Conservation (phyloP, 2,329 filamentous ascomycete species). For the Colletotrichum sp. region DNA sequence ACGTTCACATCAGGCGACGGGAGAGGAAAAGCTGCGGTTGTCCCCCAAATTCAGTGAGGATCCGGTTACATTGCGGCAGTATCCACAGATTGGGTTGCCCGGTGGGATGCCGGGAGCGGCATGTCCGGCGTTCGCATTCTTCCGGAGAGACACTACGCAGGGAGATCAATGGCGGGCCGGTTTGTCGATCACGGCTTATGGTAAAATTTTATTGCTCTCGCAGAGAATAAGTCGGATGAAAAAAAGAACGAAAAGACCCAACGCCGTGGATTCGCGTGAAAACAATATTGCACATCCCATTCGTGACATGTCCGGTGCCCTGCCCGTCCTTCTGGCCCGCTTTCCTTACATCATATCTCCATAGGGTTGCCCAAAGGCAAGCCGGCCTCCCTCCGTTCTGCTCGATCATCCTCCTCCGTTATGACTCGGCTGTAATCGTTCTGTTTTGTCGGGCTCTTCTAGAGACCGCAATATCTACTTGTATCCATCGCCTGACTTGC, state of each 20-base stretch:
- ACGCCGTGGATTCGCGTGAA: conserved; percentile 13
- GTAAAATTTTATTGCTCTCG: neutral
- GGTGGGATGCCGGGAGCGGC: neutral
- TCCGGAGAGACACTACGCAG: neutral
- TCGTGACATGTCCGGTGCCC: conserved; percentile 10
- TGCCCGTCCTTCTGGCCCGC: neutral
- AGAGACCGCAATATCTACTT: neutral
- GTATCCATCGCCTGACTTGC: neutral
- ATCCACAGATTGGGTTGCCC: neutral
- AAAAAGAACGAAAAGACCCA: neutral
- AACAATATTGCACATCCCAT: conserved; percentile 1
- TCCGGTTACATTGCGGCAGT: neutral
- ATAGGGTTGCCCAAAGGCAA: neutral
- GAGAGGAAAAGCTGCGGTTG: neutral
- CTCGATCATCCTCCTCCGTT: too few species aligned
- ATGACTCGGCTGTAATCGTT: neutral
- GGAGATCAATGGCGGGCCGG: neutral
- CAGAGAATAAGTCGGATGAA: neutral
- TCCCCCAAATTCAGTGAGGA: neutral
- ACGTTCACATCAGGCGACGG: neutral
- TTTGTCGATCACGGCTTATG: neutral
- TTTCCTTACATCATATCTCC: conserved; percentile 16
- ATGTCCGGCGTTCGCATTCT: neutral
- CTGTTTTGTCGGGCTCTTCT: neutral
- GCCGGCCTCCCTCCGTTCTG: too few species aligned